Evolutionary conservation across 345 rosid species (phyloP), one percentile per base, ranked within the genome.

Genomic region (Arabidopsis arenosa): DNA sequence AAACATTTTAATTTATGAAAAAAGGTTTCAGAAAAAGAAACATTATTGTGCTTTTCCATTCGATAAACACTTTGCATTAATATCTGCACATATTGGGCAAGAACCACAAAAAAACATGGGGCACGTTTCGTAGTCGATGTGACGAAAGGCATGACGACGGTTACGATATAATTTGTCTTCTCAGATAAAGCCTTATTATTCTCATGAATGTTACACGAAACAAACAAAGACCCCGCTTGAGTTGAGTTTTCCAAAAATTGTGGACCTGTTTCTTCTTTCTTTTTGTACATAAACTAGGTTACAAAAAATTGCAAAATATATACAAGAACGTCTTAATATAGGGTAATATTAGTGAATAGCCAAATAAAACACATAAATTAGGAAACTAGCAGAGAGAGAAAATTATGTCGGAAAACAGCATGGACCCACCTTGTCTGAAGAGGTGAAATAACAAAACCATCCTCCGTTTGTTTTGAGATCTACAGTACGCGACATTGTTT

Each of bases 131-230:
- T 53, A 47, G 66, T 74, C 53, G 23, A 4, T 15, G 65, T 76
- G 75, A 54, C 75, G 75, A 53, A 62, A 76, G 75, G 44, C 75
- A 69, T 76, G 80, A 76, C 80, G 70, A 76, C 5, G 7, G 41
- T 67, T 14, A 51, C 14, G 13, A 28, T 9, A 32, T 28, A n/a
- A 4, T 13, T 61, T 4, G 23, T 26, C 49, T 6, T 63, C 21
- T 63, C 52, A 43, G 37, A 63, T 7, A 59, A 36, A 39, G 48
- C 15, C n/a, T 60, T 0, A 15, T 18, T 12, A 11, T 28, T 28
- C 30, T 28, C 64, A 17, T 36, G n/a, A 12, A 3, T 40, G 44
- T 9, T 30, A 56, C 14, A 36, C 7, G n/a, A 45, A 33, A 18
- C 39, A 59, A 37, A 61, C 67, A 60, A 48, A 37, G 3, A 37